phyloP scores from a whole-genome alignment of 192 early-diverging fungal genomes.

The Podila minutissima region DNA sequence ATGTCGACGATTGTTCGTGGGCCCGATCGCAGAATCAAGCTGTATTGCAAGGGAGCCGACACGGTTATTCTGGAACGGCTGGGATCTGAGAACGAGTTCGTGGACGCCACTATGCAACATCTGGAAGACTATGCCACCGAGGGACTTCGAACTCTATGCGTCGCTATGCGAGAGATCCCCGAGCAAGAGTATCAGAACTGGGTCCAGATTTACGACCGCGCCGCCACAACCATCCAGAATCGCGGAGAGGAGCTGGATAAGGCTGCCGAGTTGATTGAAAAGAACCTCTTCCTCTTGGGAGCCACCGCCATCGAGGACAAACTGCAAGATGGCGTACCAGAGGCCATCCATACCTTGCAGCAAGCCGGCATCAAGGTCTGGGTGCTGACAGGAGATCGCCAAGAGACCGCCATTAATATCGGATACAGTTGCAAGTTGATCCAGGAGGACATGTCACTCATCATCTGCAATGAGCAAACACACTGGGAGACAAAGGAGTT shows the following conservation, averaged over 20 bases:
- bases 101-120: slow-evolving; percentile 75
- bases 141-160: slow-evolving; percentile 94
- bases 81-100: slow-evolving; percentile 73
- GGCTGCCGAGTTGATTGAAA: slow-evolving; percentile 96
- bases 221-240: slow-evolving; percentile 91
- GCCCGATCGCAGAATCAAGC: slow-evolving; percentile 85
- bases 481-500: slow-evolving; percentile 95
- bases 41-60: slow-evolving; percentile 99
- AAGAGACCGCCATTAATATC: slow-evolving; percentile 99
- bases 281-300: slow-evolving; percentile 89
- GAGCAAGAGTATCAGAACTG: slow-evolving; percentile 89
- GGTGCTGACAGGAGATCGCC: slow-evolving; percentile 98
- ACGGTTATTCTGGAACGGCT: slow-evolving; percentile 96
- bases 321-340: slow-evolving; percentile 98
- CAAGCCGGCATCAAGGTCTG: slow-evolving; percentile 97
- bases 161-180: slow-evolving; percentile 93
- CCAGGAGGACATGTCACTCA: slow-evolving; percentile 95
- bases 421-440: slow-evolving; percentile 97
- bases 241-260: slow-evolving; percentile 88
- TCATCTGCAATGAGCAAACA: slow-evolving; percentile 91
- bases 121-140: slow-evolving; percentile 97
- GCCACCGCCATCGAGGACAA: slow-evolving; percentile 99
- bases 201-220: slow-evolving; percentile 85
- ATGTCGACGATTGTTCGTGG: slow-evolving; percentile 94
- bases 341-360: slow-evolving; percentile 95